These are phyloP conservation scores for Tylopilus balloui DNA, from an alignment of 768 basidiomycete species.

Conservation along the genomic window DNA sequence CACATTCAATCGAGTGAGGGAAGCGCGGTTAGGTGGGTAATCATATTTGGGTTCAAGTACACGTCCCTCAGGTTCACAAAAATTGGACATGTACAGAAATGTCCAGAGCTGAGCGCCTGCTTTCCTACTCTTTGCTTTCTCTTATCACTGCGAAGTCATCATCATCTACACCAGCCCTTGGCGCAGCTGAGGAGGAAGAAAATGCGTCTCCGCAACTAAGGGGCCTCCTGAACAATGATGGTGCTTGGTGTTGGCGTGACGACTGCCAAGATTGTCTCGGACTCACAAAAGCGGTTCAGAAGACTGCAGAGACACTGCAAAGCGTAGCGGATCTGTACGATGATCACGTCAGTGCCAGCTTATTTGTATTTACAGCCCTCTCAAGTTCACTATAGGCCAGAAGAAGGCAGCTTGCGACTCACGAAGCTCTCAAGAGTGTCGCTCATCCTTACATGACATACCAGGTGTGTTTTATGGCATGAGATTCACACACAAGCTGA, in stretches of 20 bases:
- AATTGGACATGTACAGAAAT: conserved; percentile 51
- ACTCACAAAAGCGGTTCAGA: conserved; percentile 74
- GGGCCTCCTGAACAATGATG: conserved; percentile 62
- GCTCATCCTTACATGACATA: conserved; percentile 74
- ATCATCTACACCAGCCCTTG: conserved; percentile 44
- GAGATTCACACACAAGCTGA: neutral
- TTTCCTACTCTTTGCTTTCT: conserved; percentile 71
- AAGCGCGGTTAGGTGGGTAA: conserved; percentile 60
- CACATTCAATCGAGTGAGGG: conserved; percentile 58
- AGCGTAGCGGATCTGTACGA: conserved; percentile 76
- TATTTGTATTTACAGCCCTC: neutral
- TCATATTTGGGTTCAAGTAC: neutral
- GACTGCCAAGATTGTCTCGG: conserved; percentile 72
- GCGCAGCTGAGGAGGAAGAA: conserved; percentile 47
- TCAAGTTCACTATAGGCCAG: conserved; percentile 49
- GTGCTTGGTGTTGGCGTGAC: conserved; percentile 88
- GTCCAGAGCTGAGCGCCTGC: conserved; percentile 68
- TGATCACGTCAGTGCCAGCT: conserved; percentile 54
- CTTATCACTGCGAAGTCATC: conserved; percentile 68
- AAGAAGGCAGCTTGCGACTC: conserved; percentile 64
- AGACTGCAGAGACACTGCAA: conserved; percentile 67
- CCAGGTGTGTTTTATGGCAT: conserved; percentile 40
- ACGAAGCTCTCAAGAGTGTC: conserved; percentile 70
- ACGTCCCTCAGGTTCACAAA: neutral
- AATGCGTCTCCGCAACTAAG: conserved; percentile 38